phyloP scores from a whole-genome alignment of 2,329 filamentous ascomycete genomes.

The Proliferodiscus dingleyae region DNA sequence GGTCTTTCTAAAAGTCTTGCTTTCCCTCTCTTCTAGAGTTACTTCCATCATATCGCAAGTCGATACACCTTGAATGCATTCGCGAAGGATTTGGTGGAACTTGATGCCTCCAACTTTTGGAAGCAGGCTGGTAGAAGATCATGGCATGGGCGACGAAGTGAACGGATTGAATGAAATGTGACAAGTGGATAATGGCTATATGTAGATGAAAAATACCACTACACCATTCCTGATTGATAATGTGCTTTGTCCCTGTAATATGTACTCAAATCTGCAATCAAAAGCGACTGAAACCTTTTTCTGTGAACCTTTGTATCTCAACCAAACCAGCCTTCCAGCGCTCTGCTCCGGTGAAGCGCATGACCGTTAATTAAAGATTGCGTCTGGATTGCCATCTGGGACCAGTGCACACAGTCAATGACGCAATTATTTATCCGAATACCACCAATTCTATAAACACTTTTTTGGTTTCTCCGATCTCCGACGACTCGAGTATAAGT shows the following conservation, averaged over 20 bases:
- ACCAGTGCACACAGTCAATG: too few species aligned
- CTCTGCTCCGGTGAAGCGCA: too few species aligned
- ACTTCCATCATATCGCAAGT: constrained; percentile 22
- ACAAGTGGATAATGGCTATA: constrained; percentile 15
- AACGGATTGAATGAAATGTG: constrained; percentile 2
- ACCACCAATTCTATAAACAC: too few species aligned
- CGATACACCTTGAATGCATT: constrained; percentile 24
- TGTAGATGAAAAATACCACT: constrained; percentile 12
- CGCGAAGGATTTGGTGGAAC: constrained; percentile 16
- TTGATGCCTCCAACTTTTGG: constrained; percentile 20
- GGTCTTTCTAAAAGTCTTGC: constrained; percentile 26
- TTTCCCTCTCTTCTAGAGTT: constrained; percentile 27
- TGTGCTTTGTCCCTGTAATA: not conserved
- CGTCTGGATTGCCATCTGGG: too few species aligned
- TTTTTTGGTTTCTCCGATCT: too few species aligned
- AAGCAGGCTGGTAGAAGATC: constrained; percentile 13
- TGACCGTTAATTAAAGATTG: too few species aligned
- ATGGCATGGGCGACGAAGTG: constrained; percentile 4
- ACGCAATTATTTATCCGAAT: too few species aligned
- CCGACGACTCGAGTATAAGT: too few species aligned
- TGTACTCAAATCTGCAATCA: not conserved
- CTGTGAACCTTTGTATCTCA: too few species aligned
- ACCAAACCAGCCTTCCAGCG: too few species aligned
- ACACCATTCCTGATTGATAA: constrained; percentile 2
- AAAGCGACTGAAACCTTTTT: not conserved